phyloP scores from a whole-genome alignment of 2,329 filamentous ascomycete genomes.

The Pyrenophora tritici-repentis region DNA sequence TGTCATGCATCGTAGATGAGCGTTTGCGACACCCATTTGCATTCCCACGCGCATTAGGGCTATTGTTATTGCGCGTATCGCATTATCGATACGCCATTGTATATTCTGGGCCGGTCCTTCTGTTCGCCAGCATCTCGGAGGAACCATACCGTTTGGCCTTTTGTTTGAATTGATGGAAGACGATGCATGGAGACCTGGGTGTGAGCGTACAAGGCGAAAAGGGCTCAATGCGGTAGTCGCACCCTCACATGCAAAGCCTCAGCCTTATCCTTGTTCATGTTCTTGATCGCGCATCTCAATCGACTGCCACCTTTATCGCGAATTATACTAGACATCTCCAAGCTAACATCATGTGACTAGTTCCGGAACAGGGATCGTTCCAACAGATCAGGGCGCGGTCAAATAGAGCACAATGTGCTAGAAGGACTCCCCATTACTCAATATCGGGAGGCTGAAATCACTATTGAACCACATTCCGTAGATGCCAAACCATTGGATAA shows the following conservation, averaged over 20 bases:
- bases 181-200: no score
- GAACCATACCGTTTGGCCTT: no score
- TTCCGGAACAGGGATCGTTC: slow-evolving; percentile 63
- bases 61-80: slow-evolving; percentile 10
- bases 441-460: slow-evolving; percentile 75
- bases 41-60: slow-evolving; percentile 13
- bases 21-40: slow-evolving; percentile 2
- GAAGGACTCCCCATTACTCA: slow-evolving; percentile 85
- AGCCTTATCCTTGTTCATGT: not conserved
- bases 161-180: no score
- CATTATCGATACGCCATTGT: slow-evolving; percentile 2
- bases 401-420: slow-evolving; percentile 68
- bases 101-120: not conserved
- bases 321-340: not conserved
- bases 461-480: slow-evolving; percentile 67
- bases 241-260: not conserved
- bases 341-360: slow-evolving; percentile 45
- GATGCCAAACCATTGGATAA: slow-evolving; percentile 65
- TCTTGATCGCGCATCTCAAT: no score
- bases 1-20: slow-evolving; percentile 1
- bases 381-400: slow-evolving; percentile 61
- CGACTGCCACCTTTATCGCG: no score
- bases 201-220: no score
- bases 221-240: not conserved
- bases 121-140: not conserved